A percentile compares a stretch with the other conserved stretches of the same genome.
phyloP scores from a whole-genome alignment of 208 protist species.

The Trypanosoma avium region DNA sequence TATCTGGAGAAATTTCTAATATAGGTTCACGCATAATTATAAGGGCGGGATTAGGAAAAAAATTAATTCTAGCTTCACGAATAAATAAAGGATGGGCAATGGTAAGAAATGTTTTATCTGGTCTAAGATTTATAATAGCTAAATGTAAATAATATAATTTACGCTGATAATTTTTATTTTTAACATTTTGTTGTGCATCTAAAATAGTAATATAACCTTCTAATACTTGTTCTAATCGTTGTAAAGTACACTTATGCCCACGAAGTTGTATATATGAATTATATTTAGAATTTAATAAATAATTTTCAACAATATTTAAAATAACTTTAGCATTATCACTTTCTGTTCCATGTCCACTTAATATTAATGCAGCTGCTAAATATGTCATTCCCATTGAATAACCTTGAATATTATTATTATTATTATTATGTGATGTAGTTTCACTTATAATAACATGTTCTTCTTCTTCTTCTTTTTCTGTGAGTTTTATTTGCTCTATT shows the following conservation, averaged over 20 bases:
- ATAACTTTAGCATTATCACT: background rate
- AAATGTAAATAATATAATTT: conserved; percentile 26
- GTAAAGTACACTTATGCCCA: conserved; percentile 31
- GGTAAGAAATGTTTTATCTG: conserved; percentile 24
- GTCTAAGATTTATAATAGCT: conserved; percentile 13
- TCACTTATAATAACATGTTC: too few relatives aligned
- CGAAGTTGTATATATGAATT: conserved; percentile 22
- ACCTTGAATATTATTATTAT: too few relatives aligned
- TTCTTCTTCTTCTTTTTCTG: too few relatives aligned
- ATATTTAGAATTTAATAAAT: conserved; percentile 3
- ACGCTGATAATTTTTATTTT: conserved; percentile 11
- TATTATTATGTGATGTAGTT: background rate
- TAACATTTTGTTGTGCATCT: background rate
- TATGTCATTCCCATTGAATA: conserved; percentile 27
- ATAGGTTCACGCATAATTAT: conserved; percentile 38
- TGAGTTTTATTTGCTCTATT: background rate
- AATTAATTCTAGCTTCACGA: conserved; percentile 20
- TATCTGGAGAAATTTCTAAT: conserved; percentile 23
- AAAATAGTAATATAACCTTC: conserved; percentile 39
- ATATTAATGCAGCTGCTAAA: conserved; percentile 11
- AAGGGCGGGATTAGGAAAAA: conserved; percentile 31
- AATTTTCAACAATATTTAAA: conserved; percentile 4
- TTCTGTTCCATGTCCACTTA: background rate
- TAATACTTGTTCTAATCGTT: conserved; percentile 41
- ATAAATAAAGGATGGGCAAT: conserved; percentile 43